A percentile compares a stretch with the other conserved stretches of the same genome.
Evolutionary conservation across 2,329 filamentous ascomycete species (phyloP).

Genomic region (Penicillium corylophilum): DNA sequence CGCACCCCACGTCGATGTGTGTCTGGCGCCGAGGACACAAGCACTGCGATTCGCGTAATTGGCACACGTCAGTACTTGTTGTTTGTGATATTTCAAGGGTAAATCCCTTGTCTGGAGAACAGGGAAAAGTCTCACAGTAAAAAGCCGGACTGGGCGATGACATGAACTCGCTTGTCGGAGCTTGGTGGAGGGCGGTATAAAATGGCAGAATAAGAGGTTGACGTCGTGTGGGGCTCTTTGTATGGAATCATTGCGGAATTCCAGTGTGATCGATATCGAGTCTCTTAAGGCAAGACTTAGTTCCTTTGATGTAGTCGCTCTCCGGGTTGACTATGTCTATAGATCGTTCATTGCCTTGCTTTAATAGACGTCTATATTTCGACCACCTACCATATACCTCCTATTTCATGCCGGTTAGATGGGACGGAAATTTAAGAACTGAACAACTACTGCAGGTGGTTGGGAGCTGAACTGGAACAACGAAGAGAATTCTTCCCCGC

Average conservation of each 20-base stretch:
- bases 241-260: not conserved
- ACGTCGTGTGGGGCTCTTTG: conserved; percentile 27
- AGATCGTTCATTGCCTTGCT: no score
- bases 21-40: not conserved
- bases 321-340: no score
- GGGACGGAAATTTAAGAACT: no score
- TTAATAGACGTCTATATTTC: no score
- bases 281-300: no score
- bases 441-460: no score
- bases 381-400: no score
- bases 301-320: no score
- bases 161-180: not conserved
- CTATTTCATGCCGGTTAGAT: no score
- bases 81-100: not conserved
- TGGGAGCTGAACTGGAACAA: no score
- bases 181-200: conserved; percentile 18
- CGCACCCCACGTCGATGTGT: conserved; percentile 11
- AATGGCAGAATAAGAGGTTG: conserved; percentile 24
- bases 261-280: no score
- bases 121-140: not conserved
- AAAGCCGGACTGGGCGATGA: not conserved
- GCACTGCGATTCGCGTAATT: not conserved
- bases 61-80: not conserved
- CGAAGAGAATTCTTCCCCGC: no score
- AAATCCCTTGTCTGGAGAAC: not conserved